Evolutionary conservation across 2,329 filamentous ascomycete species (phyloP), one percentile per base, ranked within the genome.

Genomic region (Sarocladium oryzae): DNA sequence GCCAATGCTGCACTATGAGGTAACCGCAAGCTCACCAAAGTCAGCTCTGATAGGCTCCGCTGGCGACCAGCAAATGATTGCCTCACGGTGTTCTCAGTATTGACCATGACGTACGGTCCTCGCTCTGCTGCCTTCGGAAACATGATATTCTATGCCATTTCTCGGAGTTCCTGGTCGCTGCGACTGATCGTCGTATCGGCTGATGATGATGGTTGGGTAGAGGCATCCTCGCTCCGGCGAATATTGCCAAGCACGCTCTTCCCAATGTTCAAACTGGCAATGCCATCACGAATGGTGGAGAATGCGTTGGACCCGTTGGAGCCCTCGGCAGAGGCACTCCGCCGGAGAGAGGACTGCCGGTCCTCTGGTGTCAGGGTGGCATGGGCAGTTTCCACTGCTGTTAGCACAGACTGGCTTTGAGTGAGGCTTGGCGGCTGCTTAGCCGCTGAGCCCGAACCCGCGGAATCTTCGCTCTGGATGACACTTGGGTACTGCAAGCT

Each of bases 351-450:
- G 2, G 67, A 58, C n/a, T 68, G 61, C 3, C 62, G 60, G 10
- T 58, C 53, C 3, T 64, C 64, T 0, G 73, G 72, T 1, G 75
- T 79, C 18, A 79, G 60, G 4, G 73, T 71, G 38, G 75, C 70
- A 52, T 84, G 73, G 1, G 78, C 75, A 1, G 75, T 79, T 61
- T 86, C 82, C 3, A 85, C 73, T 0, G 76, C 76, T 1, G 76
- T 69, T 16, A 86, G 66, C 3, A 85, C 79, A 1, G 81, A 82
- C 32, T 74, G 72, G 55, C 68, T 73, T 61, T 61, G 0, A 63
- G 28, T 59, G 11, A 73, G 58, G 3, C 66, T 62, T 0, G 72
- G 67, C 1, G 70, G 67, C 45, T 66, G 66, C 2, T 73, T 66
- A 24, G 53, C 35, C 52, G 51, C 41, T 36, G 54, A 51, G 23